Evolutionary conservation across 2,329 filamentous ascomycete species (phyloP), one percentile per base, ranked within the genome.

Genomic region (Phaeosphaeriaceae sp.): DNA sequence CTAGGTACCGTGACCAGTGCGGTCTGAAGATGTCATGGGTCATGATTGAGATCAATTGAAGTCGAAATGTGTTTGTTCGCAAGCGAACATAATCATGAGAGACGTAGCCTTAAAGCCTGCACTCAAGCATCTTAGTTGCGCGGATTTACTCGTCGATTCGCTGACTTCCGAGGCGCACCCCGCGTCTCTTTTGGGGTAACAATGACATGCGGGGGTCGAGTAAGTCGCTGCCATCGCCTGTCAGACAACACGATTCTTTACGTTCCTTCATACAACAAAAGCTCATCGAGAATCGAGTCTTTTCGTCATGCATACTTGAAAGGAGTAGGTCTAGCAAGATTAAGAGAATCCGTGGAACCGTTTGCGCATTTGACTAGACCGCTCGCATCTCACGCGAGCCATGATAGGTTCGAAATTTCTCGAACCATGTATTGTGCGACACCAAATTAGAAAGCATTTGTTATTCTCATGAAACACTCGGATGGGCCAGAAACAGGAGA

Each of bases 1-100:
- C 57, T 3, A 74, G 57, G 61, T 60, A 70, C 22, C 69, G 61
- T 7, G 69, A 68, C 69, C 68, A 73, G 57, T 71, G 65, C 7
- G 60, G 61, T 11, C 66, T 68, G 58, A 71, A 60, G 47, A 72
- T 68, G 49, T 67, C 51, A 54, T 69, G 58, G 19, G 62, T 53
- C 68, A 72, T 72, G 33, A n/a, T 33, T 50, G 42, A 9, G 19
- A 21, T 7, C 42, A 45, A 20, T 3, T 9, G 42, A 21, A 20
- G 3, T 11, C 42, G 7, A 21, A 22, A 45, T 13, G 4, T 20
- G 7, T 45, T 45, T 21, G 19, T 2, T 10, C 20, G 17, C 19
- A 17, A 19, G 36, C 3, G 20, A 15, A 36, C 24, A 27, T 17
- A 22, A 17, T 21, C n/a, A 36, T 19, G 27, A 36, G 1, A 6